Evolutionary conservation across 208 protist species (phyloP).

Genomic region (Leishmania mexicana): DNA sequence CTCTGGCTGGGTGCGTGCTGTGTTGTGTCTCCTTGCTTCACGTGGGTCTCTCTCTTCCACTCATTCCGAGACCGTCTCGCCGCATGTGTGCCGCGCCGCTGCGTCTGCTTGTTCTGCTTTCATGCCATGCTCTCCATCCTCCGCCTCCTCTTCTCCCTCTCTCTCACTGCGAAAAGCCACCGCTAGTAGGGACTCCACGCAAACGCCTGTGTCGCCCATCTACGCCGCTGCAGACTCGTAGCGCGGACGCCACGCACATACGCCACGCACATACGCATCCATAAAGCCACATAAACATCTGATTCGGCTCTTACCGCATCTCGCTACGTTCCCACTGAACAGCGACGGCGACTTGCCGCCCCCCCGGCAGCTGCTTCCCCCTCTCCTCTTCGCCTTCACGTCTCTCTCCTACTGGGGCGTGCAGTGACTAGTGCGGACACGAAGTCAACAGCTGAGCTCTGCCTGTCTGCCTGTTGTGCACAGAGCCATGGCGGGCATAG

Average conservation of each 20-base stretch:
- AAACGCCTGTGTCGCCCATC: not conserved
- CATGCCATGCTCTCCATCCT: not conserved
- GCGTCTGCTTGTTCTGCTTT: not conserved
- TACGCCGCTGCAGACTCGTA: conserved; percentile 1
- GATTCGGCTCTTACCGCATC: not conserved
- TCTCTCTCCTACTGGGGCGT: not conserved
- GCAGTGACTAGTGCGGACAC: not conserved
- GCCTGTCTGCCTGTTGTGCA: not conserved
- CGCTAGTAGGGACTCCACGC: not conserved
- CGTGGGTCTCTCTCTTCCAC: not conserved
- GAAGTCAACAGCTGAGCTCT: not conserved
- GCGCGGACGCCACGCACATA: not conserved
- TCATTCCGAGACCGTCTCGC: not conserved
- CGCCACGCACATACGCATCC: not conserved
- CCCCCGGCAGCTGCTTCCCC: not conserved
- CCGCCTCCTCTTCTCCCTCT: not conserved
- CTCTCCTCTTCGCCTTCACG: not conserved
- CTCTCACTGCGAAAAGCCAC: not conserved
- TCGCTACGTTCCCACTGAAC: not conserved
- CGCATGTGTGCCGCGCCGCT: not conserved
- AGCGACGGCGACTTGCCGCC: not conserved
- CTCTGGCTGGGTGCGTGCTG: not conserved
- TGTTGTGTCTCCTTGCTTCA: too few relatives aligned
- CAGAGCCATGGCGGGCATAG: conserved; percentile 49
- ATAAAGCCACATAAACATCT: not conserved